Evolutionary conservation across 2,329 filamentous ascomycete genomes (phyloP).

Genomic region (Conoideocrella luteorostrata): DNA sequence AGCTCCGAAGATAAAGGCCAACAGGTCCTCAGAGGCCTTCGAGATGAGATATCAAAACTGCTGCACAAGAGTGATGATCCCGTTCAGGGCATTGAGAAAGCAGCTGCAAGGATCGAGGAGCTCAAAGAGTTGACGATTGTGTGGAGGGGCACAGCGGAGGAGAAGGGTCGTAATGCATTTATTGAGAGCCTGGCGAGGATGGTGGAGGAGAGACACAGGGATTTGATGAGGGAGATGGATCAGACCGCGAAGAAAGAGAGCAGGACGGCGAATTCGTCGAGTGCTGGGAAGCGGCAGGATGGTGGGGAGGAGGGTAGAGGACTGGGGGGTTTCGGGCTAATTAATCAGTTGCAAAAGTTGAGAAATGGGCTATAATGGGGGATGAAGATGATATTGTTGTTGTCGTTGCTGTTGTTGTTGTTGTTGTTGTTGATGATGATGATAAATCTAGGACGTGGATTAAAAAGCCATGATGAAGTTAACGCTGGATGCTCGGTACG

Average conservation of each 20-base stretch:
- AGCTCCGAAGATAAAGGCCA: constrained; percentile 82
- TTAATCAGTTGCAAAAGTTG: constrained; percentile 57
- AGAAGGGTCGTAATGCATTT: constrained; percentile 75
- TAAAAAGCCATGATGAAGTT: no score
- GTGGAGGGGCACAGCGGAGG: constrained; percentile 94
- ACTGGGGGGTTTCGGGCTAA: constrained; percentile 50
- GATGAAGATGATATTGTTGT: no score
- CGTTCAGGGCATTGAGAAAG: constrained; percentile 64
- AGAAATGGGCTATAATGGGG: constrained; percentile 44
- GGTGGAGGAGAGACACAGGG: constrained; percentile 67
- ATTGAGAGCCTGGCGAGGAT: constrained; percentile 75
- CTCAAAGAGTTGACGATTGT: constrained; percentile 70
- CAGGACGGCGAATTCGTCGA: constrained; percentile 22
- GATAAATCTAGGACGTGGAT: not conserved
- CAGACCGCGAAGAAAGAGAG: constrained; percentile 30
- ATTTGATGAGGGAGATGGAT: constrained; percentile 47
- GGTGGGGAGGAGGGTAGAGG: constrained; percentile 34
- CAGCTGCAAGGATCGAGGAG: constrained; percentile 66
- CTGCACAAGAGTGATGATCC: constrained; percentile 52
- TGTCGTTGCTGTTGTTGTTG: no score
- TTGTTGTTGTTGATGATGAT: not conserved
- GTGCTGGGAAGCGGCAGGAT: constrained; percentile 17
- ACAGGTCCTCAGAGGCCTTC: constrained; percentile 64
- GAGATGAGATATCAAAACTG: constrained; percentile 64
- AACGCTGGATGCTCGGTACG: no score